Evolutionary conservation across 495 filamentous ascomycete genomes (phyloP), one percentile per base, ranked within the genome.

Genomic region (Penicillium macrosclerotiorum): DNA sequence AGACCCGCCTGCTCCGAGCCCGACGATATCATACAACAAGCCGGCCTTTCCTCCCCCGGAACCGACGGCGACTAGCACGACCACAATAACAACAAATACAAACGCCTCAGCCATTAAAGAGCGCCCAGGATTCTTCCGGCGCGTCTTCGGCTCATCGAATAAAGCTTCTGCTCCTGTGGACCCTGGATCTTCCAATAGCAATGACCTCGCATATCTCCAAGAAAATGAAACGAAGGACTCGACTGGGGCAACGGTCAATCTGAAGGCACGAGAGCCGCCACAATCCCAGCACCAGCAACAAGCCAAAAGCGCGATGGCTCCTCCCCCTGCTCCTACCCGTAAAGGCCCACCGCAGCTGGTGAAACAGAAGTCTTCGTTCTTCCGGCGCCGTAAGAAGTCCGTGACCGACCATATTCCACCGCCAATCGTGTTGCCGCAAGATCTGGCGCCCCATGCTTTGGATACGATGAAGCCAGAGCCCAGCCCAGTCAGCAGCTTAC

Each of bases 361-460:
- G 42, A 86, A 83, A 44, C 96, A 98, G 71, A 97, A 95, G 63
- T 79, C 85, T 3, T 95, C 91, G 1, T 96, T 98, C 73, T 96
- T 98, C 67, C 78, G 93, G 54, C 77, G 92, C 51, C 79, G 93
- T 52, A 98, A 98, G 77, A 89, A 88, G 68, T 95, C 90, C 3
- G 63, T 85, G 42, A 82, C 69, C 42, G 85, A 79, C 59, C 75
- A 60, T 47, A 60, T 63, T 23, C 75, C 71, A 22, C 68, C 69
- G 18, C 80, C 80, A 5, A 69, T 78, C 19, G 54, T 77, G 29
- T 68, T 67, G 32, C 66, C 64, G 18, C 64, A 62, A 33, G 57
- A 72, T 38, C 45, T 63, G n/a, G 54, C 50, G 19, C 52, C 59
- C 9, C 56, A 55, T 33, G 41, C 46, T 14, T 23, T 55, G 36